Base-by-base conservation (phyloP, 129 eudicot species). In the Cynara cardunculus region DNA sequence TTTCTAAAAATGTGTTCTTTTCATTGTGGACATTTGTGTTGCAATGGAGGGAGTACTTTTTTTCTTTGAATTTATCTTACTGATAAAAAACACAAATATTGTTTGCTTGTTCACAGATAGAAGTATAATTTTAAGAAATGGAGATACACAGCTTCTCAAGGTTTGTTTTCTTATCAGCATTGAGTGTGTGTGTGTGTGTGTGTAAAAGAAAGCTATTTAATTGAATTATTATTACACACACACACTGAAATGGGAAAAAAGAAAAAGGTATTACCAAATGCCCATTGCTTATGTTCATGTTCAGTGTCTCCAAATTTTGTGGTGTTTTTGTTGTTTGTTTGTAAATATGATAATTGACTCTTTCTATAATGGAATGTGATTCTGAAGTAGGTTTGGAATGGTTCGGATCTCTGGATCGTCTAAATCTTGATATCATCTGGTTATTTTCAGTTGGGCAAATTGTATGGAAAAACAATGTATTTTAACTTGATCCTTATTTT, bases 231-330 rank as follows among this genome's bases (percentile, higher is more conserved):
- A n/a, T 56, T 61, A 71, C 16, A 27, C 19, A 24, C 30, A 16
- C 21, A 25, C 32, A 18, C 22, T 41, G 73, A 66, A 79, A 41
- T 74, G 75, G 74, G 22, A 74, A 22, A 25, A 39, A 67, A 59
- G 11, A 73, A 18, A 41, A 39, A n/a, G 30, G 41, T 31, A 64
- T 19, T 64, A 18, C 1, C 24, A n/a, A 25, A 25, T 64, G 46
- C n/a, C 18, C n/a, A n/a, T n/a, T n/a, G n/a, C n/a, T n/a, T n/a
- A 41, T 41, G 49, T 11, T 16, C 25, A 69, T 25, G 78, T n/a
- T n/a, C n/a, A n/a, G n/a, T n/a, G 6, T 21, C 59, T 37, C 34
- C 28, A 77, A 77, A 83, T 77, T 83, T 83, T 83, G 86, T 83
- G 82, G 82, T 72, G 86, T 71, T 77, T 70, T 49, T 25, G 19